Evolutionary conservation across 805 yeast species (phyloP).

Genomic region (Wickerhamomyces queroliae): DNA sequence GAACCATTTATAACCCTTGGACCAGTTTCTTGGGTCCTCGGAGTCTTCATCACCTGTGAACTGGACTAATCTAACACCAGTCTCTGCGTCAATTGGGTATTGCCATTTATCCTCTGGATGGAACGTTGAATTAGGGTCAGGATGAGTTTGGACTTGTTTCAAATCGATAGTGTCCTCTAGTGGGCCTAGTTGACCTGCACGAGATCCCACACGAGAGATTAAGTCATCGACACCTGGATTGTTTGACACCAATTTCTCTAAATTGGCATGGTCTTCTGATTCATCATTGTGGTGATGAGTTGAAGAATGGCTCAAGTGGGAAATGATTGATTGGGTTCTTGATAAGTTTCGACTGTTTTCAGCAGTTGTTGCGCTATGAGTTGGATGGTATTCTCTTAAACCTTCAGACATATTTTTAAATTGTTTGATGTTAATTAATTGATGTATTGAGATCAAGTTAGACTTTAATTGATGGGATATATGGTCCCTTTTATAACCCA

Average conservation of each 20-base stretch:
- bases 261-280: slow-evolving; percentile 24
- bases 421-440: too few species aligned
- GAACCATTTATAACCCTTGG: slow-evolving; percentile 35
- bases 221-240: slow-evolving; percentile 32
- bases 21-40: slow-evolving; percentile 41
- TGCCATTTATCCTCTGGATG: slow-evolving; percentile 46
- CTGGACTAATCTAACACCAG: slow-evolving; percentile 51
- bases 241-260: slow-evolving; percentile 26
- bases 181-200: slow-evolving; percentile 48
- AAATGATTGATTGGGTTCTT: too few species aligned
- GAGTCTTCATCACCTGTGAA: slow-evolving; percentile 42
- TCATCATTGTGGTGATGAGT: too few species aligned
- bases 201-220: slow-evolving; percentile 29
- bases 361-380: too few species aligned
- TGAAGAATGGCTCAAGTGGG: too few species aligned
- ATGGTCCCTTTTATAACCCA: too few species aligned
- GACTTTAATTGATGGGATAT: too few species aligned
- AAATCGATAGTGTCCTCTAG: slow-evolving; percentile 49
- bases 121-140: slow-evolving; percentile 22
- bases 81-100: slow-evolving; percentile 49
- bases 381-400: too few species aligned
- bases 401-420: too few species aligned
- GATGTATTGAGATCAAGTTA: too few species aligned
- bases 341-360: too few species aligned
- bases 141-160: slow-evolving; percentile 21